Evolutionary conservation across 2,329 filamentous ascomycete species (phyloP).

Genomic region (Akanthomyces dipterigenus): DNA sequence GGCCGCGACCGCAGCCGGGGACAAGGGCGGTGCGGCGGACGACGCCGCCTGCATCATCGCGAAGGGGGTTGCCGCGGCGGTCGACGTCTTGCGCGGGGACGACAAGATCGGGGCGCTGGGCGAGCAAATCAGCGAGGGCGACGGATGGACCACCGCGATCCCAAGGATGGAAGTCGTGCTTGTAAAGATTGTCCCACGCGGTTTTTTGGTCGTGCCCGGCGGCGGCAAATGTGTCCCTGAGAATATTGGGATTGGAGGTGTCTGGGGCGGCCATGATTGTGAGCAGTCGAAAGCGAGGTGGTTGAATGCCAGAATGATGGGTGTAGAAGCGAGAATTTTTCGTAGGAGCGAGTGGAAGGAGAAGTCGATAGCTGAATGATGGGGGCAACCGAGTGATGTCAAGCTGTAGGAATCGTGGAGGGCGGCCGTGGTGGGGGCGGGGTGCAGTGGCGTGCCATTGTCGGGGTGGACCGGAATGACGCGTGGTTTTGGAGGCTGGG

Average conservation of each 20-base stretch:
- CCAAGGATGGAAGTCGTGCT: constrained; percentile 43
- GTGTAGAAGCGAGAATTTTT: neutral
- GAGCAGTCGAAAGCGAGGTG: neutral
- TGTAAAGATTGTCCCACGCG: constrained; percentile 44
- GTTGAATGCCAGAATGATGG: neutral
- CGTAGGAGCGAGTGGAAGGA: neutral
- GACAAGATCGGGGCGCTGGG: constrained; percentile 38
- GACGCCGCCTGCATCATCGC: constrained; percentile 18
- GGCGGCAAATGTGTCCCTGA: constrained; percentile 29
- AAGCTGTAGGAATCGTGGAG: neutral
- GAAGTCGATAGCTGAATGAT: neutral
- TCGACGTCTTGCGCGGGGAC: constrained; percentile 28
- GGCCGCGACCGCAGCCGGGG: constrained; percentile 74
- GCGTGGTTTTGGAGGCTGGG: neutral
- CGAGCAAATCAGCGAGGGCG: constrained; percentile 47
- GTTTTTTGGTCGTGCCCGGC: constrained; percentile 28
- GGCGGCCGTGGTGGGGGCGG: constrained; percentile 5
- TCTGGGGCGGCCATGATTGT: constrained; percentile 13
- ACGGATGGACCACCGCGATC: constrained; percentile 47
- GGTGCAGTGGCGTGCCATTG: neutral
- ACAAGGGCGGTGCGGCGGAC: constrained; percentile 51
- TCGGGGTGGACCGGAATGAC: constrained; percentile 10
- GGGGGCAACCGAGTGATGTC: neutral
- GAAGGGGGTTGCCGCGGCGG: constrained; percentile 22
- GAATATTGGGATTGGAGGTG: constrained; percentile 17